Evolutionary conservation across 352 stramenopile genomes (phyloP), one percentile per base, ranked within the genome.

Genomic region (Phytopythium litorale): DNA sequence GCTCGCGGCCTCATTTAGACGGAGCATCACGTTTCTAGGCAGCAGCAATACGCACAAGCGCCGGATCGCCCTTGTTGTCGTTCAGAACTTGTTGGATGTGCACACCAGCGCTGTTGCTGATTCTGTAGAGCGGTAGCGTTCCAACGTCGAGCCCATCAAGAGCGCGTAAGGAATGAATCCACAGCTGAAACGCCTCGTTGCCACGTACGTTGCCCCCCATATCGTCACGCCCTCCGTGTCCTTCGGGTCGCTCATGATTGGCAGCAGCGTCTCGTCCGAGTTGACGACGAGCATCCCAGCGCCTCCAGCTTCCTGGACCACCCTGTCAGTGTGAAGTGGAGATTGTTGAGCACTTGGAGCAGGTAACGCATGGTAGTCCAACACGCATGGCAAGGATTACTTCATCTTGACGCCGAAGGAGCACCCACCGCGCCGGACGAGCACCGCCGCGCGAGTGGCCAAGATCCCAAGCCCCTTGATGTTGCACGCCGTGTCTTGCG

Each of bases 401-500:
- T 73, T 85, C 56, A 85, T 70, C 54, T 92, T 92, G 19, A 62
- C 59, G 6, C 71, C 75, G 60, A 92, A 89, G 0, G 80, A 89
- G 57, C 83, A 92, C 25, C 70, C 75, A 9, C 83, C 83, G 12
- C 75, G 76, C 64, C 86, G 88, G n/a, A 89, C 80, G n/a, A 89
- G 60, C 12, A 92, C 68, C 19, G 90, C 79, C 0, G 83, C 72
- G 25, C 77, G 79, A 21, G 77, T 81, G 16, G 68, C 79, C 8
- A 79, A 64, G 28, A 92, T 79, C 11, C 68, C 74, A 32, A 92
- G 73, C 1, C 81, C 83, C 65, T 88, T 75, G 50, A 73, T 70
- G 52, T 88, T 64, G 42, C 83, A 92, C n/a, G 81, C 83, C 5
- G 81, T 92, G 18, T 87, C 79, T 52, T 87, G 70, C 0, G 83